A percentile compares a stretch with the other conserved stretches of the same genome.
Evolutionary conservation across 805 yeast genomes (phyloP).

Genomic region (Ogataea populi-albae): DNA sequence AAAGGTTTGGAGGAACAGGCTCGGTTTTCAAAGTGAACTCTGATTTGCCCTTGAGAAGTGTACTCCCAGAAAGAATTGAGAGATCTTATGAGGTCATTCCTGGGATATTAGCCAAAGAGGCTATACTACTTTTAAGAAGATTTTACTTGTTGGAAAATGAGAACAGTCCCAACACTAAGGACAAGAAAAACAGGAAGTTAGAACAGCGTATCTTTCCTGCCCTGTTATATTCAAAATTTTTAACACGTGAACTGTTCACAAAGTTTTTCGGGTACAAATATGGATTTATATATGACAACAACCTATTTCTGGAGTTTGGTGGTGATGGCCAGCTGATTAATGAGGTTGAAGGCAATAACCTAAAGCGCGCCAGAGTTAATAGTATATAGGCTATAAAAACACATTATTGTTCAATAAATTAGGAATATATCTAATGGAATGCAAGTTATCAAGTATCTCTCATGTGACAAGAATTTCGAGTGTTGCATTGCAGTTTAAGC

Average conservation of each 20-base stretch:
- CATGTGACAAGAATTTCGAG: no score
- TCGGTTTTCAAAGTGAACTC: constrained; percentile 64
- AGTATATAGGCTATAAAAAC: no score
- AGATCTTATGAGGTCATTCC: constrained; percentile 59
- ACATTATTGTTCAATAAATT: no score
- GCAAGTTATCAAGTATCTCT: no score
- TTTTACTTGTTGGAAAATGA: constrained; percentile 86
- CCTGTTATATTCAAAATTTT: constrained; percentile 52
- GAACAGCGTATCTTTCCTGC: constrained; percentile 58
- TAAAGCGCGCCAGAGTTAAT: constrained; percentile 3
- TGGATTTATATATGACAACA: constrained; percentile 23
- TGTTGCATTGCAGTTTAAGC: no score
- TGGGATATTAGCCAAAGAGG: constrained; percentile 77
- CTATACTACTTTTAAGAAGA: constrained; percentile 72
- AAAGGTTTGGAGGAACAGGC: constrained; percentile 95
- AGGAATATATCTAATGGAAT: no score
- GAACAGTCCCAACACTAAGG: constrained; percentile 77
- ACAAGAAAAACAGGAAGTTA: constrained; percentile 64
- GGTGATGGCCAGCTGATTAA: constrained; percentile 14
- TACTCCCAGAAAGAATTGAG: constrained; percentile 17
- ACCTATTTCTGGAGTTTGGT: constrained; percentile 26
- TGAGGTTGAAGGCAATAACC: constrained; percentile 6
- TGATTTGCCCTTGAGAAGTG: constrained; percentile 30
- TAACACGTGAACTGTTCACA: constrained; percentile 49
- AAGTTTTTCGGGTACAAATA: constrained; percentile 46